Evolutionary conservation across 1,139 yeast species (phyloP), one percentile per base, ranked within the genome.

Genomic region (Sugiyamaella novakii): DNA sequence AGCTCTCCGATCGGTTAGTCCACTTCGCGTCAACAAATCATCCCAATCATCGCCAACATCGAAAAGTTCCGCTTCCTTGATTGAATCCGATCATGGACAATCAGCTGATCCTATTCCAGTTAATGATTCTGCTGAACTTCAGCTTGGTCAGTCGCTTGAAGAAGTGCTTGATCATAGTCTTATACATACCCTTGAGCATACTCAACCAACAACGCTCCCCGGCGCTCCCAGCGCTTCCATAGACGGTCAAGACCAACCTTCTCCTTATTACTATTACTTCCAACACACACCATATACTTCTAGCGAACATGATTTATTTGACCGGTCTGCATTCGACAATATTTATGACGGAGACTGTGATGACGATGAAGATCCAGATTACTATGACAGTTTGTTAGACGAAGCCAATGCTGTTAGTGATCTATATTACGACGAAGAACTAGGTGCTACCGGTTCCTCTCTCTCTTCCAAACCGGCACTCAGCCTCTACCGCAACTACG

Each of bases 321-420:
- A n/a, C n/a, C n/a, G n/a, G n/a, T n/a, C n/a, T 29, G 15, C 7
- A 6, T 12, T 25, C 27, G 25, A 22, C 5, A 22, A 18, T 51
- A 54, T 34, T 30, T 51, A 44, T 35, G 52, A 21, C 47, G 54
- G 47, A 15, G 45, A 38, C 34, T 49, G 52, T 39, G 56, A 45
- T 14, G 51, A 49, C 12, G 54, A 50, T 19, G 61, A 55, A 29
- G 50, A 42, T 14, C 29, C 34, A 4, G 36, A 29, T 30, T 40
- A 41, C 34, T 55, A 56, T 51, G 61, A 59, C 35, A 54, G 47
- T 21, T 46, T 63, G 18, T 44, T 63, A 10, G 65, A 62, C 30
- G 68, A 63, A 40, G 66, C 57, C 24, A 64, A 64, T 40, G 54
- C 58, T 6, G 54, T 63, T 1, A 57, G 64, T 1, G 56, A 49